phyloP scores from a whole-genome alignment of 495 filamentous ascomycete genomes.

The Elasticomyces elasticus region DNA sequence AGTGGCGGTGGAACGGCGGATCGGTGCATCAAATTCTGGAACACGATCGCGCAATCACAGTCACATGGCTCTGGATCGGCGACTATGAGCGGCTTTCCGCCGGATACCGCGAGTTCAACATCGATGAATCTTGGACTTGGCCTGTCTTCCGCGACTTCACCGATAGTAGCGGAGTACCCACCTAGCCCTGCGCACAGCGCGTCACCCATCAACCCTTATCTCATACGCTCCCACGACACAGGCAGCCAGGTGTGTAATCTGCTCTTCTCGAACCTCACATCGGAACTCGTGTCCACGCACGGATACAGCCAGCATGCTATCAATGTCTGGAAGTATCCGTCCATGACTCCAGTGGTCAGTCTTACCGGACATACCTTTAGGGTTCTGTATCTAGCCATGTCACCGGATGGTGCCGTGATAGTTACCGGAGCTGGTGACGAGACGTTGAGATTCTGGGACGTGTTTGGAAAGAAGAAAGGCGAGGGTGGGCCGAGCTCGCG shows the following conservation, averaged over 20 bases:
- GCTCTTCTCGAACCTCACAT: slow-evolving; percentile 88
- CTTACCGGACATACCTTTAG: slow-evolving; percentile 93
- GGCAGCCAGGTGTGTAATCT: slow-evolving; percentile 96
- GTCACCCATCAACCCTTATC: slow-evolving; percentile 15
- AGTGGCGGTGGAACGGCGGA: slow-evolving; percentile 94
- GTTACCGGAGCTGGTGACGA: slow-evolving; percentile 96
- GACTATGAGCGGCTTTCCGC: slow-evolving; percentile 2
- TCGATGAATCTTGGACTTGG: slow-evolving; percentile 5
- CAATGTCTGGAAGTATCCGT: slow-evolving; percentile 97
- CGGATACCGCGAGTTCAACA: not conserved
- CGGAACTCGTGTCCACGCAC: slow-evolving; percentile 94
- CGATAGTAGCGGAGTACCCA: not conserved
- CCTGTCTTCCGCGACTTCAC: slow-evolving; percentile 1
- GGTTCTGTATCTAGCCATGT: slow-evolving; percentile 94
- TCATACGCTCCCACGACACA: slow-evolving; percentile 49
- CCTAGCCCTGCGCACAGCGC: not conserved
- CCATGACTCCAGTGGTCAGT: slow-evolving; percentile 90
- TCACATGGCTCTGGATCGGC: slow-evolving; percentile 39
- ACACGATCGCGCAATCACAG: slow-evolving; percentile 67
- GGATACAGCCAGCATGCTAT: slow-evolving; percentile 98
- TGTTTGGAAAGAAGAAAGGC: slow-evolving; percentile 58
- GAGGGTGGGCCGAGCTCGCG: slow-evolving; percentile 21
- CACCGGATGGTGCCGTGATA: slow-evolving; percentile 83
- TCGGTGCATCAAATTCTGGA: slow-evolving; percentile 94
- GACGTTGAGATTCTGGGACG: slow-evolving; percentile 93